Evolutionary conservation across 1,284 basidiomycete species (phyloP).

Genomic region (Vanrija humicola): DNA sequence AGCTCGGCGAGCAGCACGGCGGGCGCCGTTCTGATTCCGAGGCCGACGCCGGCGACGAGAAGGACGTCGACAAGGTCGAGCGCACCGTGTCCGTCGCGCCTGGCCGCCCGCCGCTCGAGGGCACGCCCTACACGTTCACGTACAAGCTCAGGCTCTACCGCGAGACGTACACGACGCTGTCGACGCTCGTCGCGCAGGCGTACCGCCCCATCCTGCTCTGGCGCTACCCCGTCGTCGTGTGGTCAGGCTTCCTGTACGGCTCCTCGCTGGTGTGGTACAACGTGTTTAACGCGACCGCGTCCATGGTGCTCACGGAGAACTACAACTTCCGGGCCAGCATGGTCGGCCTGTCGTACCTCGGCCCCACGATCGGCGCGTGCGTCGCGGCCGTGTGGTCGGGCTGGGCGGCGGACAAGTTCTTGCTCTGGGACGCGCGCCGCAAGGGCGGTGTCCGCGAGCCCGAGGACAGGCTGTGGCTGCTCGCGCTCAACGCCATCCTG

Average conservation of each 20-base stretch:
- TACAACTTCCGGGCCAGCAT: conserved; percentile 18
- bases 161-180: conserved; percentile 6
- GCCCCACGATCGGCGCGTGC: conserved; percentile 22
- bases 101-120: background rate
- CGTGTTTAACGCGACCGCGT: conserved; percentile 23
- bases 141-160: conserved; percentile 10
- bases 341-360: conserved; percentile 27
- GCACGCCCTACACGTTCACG: conserved; percentile 3
- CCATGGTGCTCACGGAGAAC: conserved; percentile 8
- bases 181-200: conserved; percentile 9
- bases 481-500: conserved; percentile 18
- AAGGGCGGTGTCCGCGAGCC: conserved; percentile 23
- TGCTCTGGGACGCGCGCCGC: conserved; percentile 15
- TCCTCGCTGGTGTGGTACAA: conserved; percentile 24
- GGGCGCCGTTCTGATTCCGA: background rate
- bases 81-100: background rate
- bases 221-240: conserved; percentile 20
- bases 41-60: conserved; percentile 1
- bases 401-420: conserved; percentile 19
- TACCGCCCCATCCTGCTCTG: conserved; percentile 19
- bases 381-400: conserved; percentile 15
- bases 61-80: background rate
- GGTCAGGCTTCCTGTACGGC: conserved; percentile 25
- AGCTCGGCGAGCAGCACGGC: conserved; percentile 10
- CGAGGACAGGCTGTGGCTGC: conserved; percentile 28